These are phyloP conservation scores for Rubia tinctorum DNA, from an alignment of 305 asterid species.

Conservation along the genomic window DNA sequence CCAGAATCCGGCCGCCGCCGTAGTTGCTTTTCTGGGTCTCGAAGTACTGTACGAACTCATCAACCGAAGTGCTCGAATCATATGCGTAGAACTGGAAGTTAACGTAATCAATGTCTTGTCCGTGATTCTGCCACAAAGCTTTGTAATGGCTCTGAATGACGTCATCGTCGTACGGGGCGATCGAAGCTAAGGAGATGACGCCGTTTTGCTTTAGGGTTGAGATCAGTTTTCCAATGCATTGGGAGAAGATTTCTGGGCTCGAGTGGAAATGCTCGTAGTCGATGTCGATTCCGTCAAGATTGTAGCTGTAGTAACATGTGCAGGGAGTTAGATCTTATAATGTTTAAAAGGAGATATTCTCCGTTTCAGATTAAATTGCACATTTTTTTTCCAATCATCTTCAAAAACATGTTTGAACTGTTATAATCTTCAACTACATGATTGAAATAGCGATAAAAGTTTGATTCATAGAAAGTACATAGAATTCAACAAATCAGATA, in stretches of 20 bases:
- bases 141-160: constrained; percentile 54
- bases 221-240: constrained; percentile 53
- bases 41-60: constrained; percentile 44
- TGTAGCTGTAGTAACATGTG: constrained; percentile 18
- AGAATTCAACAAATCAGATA: no score
- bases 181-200: constrained; percentile 57
- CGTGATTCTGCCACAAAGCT: constrained; percentile 56
- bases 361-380: no score
- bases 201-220: constrained; percentile 45
- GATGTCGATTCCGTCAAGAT: constrained; percentile 62
- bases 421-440: no score
- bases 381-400: no score
- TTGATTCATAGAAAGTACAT: no score
- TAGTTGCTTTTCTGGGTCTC: constrained; percentile 43
- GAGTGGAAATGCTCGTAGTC: constrained; percentile 69
- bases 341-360: no score
- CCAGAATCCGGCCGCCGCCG: constrained; percentile 54
- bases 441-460: no score
- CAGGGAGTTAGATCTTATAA: no score
- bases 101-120: constrained; percentile 51
- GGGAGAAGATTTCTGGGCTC: constrained; percentile 40
- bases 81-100: constrained; percentile 81
- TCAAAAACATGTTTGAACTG: no score
- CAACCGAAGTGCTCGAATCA: constrained; percentile 44
- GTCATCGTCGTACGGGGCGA: constrained; percentile 64